Conservation (phyloP, 768 basidiomycete species). For the Hysterangium stoloniferum region DNA sequence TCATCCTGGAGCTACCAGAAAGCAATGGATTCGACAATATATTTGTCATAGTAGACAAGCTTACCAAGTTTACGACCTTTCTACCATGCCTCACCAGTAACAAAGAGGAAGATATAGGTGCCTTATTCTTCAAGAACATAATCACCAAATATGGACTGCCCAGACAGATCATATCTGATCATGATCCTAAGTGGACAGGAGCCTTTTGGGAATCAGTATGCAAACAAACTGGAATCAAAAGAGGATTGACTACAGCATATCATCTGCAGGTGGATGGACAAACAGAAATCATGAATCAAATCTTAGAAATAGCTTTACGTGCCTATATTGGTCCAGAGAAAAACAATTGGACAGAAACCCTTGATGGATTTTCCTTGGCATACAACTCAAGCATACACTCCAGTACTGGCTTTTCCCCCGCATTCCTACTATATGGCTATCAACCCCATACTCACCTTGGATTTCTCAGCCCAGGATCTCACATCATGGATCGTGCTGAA, state of each 20-base stretch:
- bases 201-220: slow-evolving; percentile 24
- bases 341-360: slow-evolving; percentile 21
- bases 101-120: not conserved
- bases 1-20: slow-evolving; percentile 6
- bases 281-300: too few relatives aligned
- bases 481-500: too few relatives aligned
- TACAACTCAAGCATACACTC: slow-evolving; percentile 27
- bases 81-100: too few relatives aligned
- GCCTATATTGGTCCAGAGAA: slow-evolving; percentile 22
- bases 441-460: too few relatives aligned
- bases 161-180: too few relatives aligned
- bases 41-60: too few relatives aligned
- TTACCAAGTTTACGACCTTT: too few relatives aligned
- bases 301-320: slow-evolving; percentile 17
- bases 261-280: slow-evolving; percentile 35
- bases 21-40: too few relatives aligned
- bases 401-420: slow-evolving; percentile 22
- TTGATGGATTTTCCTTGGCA: slow-evolving; percentile 21
- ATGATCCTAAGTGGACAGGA: slow-evolving; percentile 6
- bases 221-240: slow-evolving; percentile 15
- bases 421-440: slow-evolving; percentile 23
- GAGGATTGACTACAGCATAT: slow-evolving; percentile 27
- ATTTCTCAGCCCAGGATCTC: too few relatives aligned
- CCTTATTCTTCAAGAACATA: slow-evolving; percentile 9
- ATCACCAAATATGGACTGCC: slow-evolving; percentile 10